A percentile compares a stretch with the other conserved stretches of the same genome.
Evolutionary conservation across 78 protist genomes (phyloP).

Genomic region (Dictyostelium firmibasis): DNA sequence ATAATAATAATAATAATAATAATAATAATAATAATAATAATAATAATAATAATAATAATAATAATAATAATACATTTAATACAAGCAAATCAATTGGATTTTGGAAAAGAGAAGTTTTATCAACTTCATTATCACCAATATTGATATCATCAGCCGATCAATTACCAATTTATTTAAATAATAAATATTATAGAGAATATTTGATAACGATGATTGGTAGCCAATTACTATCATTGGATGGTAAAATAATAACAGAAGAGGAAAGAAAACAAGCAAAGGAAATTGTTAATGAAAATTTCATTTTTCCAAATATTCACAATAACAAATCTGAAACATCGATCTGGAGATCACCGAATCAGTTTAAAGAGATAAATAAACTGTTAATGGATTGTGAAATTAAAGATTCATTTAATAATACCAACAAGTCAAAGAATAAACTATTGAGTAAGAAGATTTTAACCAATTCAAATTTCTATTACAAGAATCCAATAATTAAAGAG

Average conservation of each 20-base stretch:
- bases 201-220: neutral
- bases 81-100: neutral
- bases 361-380: neutral
- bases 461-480: neutral
- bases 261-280: neutral
- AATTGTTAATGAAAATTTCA: neutral
- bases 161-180: neutral
- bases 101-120: neutral
- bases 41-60: too few relatives aligned
- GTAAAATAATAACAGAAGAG: neutral
- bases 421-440: neutral
- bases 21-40: too few relatives aligned
- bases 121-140: neutral
- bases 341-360: neutral
- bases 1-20: too few relatives aligned
- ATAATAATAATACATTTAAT: neutral
- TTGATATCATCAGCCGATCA: neutral
- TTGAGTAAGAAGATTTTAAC: neutral
- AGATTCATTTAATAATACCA: neutral
- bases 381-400: neutral
- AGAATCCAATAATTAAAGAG: neutral
- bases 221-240: neutral
- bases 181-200: neutral
- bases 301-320: neutral
- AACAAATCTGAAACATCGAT: neutral